phyloP scores from a whole-genome alignment of 2,329 filamentous ascomycete genomes.

The Neonectria neomacrospora region DNA sequence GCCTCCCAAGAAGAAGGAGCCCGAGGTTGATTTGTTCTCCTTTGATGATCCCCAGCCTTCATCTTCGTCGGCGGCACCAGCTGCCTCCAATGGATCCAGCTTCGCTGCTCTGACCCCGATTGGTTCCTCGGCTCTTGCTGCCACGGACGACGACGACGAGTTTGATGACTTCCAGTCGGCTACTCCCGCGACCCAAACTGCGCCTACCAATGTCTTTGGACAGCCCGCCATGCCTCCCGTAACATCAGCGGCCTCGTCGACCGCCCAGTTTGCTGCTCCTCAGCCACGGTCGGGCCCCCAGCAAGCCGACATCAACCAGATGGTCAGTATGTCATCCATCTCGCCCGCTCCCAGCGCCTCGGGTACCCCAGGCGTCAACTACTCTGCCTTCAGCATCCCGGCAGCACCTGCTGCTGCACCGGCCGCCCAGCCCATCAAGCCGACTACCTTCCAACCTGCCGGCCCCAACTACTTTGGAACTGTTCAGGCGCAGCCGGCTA shows the following conservation, averaged over 20 bases:
- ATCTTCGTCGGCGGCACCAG: conserved; percentile 54
- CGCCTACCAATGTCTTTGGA: conserved; percentile 50
- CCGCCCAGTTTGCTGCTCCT: conserved; percentile 79
- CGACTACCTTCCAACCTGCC: conserved; percentile 73
- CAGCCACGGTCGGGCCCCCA: conserved; percentile 87
- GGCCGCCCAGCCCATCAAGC: conserved; percentile 61
- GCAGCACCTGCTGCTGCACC: conserved; percentile 49
- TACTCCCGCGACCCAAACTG: conserved; percentile 64
- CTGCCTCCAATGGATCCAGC: conserved; percentile 59
- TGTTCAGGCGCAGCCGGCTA: conserved; percentile 61
- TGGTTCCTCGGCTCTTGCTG: conserved; percentile 36
- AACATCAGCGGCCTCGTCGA: conserved; percentile 63
- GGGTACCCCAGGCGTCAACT: conserved; percentile 68
- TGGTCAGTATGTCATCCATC: conserved; percentile 83
- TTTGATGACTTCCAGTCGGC: conserved; percentile 99
- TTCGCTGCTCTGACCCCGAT: conserved; percentile 57
- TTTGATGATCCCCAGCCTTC: conserved; percentile 81
- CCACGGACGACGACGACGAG: conserved; percentile 81
- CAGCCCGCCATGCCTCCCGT: conserved; percentile 60
- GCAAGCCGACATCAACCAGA: conserved; percentile 80
- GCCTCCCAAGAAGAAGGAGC: conserved; percentile 82
- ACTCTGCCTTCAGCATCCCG: conserved; percentile 67
- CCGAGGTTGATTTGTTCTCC: conserved; percentile 92
- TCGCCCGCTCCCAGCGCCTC: conserved; percentile 75
- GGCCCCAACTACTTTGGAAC: conserved; percentile 97